phyloP scores from a whole-genome alignment of 306 rosid species.

The apple (Malus domestica) region DNA sequence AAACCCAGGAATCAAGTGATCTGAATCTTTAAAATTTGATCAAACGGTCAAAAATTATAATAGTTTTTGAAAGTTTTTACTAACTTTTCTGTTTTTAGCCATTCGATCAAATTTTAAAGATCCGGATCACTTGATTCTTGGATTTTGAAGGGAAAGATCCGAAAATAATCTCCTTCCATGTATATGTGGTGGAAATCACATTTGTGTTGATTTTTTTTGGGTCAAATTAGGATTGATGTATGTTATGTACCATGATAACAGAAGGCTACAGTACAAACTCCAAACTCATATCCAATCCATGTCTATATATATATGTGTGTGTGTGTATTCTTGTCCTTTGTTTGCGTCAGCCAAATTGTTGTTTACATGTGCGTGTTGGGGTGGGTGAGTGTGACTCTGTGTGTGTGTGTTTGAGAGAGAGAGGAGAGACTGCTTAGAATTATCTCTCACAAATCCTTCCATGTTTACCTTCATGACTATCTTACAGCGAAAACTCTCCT shows the following conservation, averaged over 20 bases:
- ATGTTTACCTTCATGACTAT: background rate
- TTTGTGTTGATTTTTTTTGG: background rate
- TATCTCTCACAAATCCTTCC: background rate
- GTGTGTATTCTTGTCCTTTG: background rate
- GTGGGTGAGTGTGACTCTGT: background rate
- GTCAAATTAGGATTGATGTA: too few species aligned
- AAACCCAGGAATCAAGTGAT: too few species aligned
- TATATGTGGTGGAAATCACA: background rate
- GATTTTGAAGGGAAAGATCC: too few species aligned
- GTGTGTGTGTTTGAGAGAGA: background rate
- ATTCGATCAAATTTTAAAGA: too few species aligned
- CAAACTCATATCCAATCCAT: background rate
- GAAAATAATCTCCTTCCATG: too few species aligned
- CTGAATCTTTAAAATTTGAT: too few species aligned
- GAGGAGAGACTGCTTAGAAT: background rate
- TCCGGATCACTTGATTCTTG: too few species aligned
- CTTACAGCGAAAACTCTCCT: background rate
- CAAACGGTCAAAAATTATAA: accelerated
- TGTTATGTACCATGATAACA: too few species aligned
- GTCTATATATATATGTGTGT: background rate
- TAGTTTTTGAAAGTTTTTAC: too few species aligned
- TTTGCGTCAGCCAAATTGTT: background rate
- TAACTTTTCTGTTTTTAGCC: too few species aligned
- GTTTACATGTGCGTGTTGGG: background rate
- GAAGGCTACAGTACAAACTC: background rate